phyloP scores from a whole-genome alignment of 73 alveolate genomes.

The Urostyla sp. region DNA sequence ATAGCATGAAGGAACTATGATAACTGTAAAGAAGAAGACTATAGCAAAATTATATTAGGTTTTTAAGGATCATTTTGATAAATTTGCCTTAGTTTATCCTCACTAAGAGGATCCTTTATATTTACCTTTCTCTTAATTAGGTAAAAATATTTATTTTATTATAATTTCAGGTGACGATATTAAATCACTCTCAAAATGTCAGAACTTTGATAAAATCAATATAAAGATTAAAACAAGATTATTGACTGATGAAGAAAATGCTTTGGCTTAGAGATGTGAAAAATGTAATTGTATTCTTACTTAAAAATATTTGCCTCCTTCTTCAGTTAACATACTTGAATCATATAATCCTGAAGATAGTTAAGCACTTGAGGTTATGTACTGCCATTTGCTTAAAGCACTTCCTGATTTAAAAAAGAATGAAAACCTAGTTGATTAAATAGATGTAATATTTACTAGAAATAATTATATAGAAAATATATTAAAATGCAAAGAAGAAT shows the following conservation, averaged over 20 bases:
- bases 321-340: constrained; percentile 20
- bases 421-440: constrained; percentile 18
- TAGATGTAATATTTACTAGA: not conserved
- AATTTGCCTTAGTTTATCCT: constrained; percentile 19
- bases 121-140: not conserved
- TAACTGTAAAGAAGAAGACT: constrained; percentile 12
- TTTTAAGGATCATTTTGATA: not conserved
- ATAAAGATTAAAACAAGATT: constrained; percentile 43
- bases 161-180: not conserved
- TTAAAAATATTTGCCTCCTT: constrained; percentile 32
- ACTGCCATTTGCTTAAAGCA: constrained; percentile 1
- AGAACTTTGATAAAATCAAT: constrained; percentile 1
- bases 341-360: constrained; percentile 60
- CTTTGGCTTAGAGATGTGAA: constrained; percentile 27
- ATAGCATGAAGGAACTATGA: constrained; percentile 24
- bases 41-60: not conserved
- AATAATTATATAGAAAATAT: not conserved
- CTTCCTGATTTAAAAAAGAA: constrained; percentile 19
- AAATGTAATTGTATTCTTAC: constrained; percentile 22
- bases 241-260: constrained; percentile 32
- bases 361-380: constrained; percentile 13
- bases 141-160: not conserved
- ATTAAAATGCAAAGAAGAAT: constrained; percentile 31
- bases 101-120: constrained; percentile 46
- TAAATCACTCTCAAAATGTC: not conserved